Evolutionary conservation across 345 rosid genomes (phyloP), one percentile per base, ranked within the genome.

Genomic region (Camelina sativa): DNA sequence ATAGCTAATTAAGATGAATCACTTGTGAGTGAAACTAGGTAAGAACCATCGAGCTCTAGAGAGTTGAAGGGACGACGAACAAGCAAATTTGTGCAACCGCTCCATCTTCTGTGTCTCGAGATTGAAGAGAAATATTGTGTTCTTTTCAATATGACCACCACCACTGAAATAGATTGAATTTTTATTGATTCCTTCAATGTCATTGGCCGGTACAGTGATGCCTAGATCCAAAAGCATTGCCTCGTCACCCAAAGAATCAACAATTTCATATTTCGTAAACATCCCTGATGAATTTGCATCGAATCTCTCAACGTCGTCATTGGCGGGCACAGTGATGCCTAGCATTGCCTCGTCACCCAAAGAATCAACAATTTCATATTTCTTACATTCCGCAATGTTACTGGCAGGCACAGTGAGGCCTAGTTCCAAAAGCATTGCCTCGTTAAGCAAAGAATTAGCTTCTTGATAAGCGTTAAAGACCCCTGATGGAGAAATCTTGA

Each of bases 21-120:
- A 60, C 19, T 23, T 11, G 4, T 22, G 20, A 16, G 19, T 34
- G 12, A 51, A 51, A 51, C 47, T 35, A 22, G 60, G 59, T 13
- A 66, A 34, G 9, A 51, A 51, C 34, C 48, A 66, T 20, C 17
- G 54, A 44, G 23, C 32, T 13, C 19, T 23, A 62, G 52, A 62
- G 52, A 23, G 10, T 7, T 62, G 67, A 62, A 7, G 4, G 1
- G 67, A 11, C 0, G 11, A 11, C 0, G 11, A 11, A 65, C 17
- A 3, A 25, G 0, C 28, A 25, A 25, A 25, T 25, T 25, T 25
- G 4, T 25, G 28, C 28, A 25, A 3, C 4, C 4, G 28, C 28
- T 25, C 28, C 28, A 25, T 25, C 28, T 3, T 25, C 28, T 25
- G 28, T 25, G 28, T 25, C 4, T 25, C 28, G 28, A 25, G 28